Conservation (phyloP, 2,329 filamentous ascomycete genomes). For the Pseudogymnoascus verrucosus region DNA sequence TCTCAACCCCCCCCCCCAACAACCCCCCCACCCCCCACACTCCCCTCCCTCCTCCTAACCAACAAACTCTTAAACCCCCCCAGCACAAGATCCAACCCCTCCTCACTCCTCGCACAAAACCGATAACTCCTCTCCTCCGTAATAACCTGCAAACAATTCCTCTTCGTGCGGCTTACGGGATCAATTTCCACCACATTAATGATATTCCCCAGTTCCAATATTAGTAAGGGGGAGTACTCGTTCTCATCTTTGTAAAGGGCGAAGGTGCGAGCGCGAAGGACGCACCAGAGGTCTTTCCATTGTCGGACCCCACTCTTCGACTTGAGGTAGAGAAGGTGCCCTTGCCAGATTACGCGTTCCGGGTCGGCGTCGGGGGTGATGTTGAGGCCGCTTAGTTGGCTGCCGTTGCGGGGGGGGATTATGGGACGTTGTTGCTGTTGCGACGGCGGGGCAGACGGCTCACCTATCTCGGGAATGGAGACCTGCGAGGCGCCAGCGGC, state of each 20-base stretch:
- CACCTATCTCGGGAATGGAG: slow-evolving; percentile 24
- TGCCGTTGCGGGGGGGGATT: slow-evolving; percentile 44
- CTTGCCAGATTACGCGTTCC: slow-evolving; percentile 89
- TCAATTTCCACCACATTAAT: slow-evolving; percentile 92
- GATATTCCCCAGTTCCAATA: slow-evolving; percentile 69
- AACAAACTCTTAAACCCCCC: slow-evolving; percentile 86
- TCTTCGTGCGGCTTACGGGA: slow-evolving; percentile 74
- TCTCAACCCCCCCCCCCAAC: background rate
- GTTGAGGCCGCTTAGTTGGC: slow-evolving; percentile 52
- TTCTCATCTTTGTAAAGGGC: slow-evolving; percentile 88
- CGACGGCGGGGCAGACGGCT: slow-evolving; percentile 24
- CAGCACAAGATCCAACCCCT: slow-evolving; percentile 72
- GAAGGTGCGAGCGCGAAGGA: slow-evolving; percentile 75
- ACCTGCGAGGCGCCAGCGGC: slow-evolving; percentile 28
- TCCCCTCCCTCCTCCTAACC: slow-evolving; percentile 54
- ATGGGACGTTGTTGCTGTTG: slow-evolving; percentile 28
- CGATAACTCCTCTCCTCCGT: slow-evolving; percentile 81
- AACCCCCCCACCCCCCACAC: background rate
- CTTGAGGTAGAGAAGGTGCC: slow-evolving; percentile 77
- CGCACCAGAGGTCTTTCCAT: slow-evolving; percentile 93
- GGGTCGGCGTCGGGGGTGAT: slow-evolving; percentile 51
- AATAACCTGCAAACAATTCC: slow-evolving; percentile 84
- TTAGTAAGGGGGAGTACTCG: slow-evolving; percentile 80
- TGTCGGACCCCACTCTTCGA: slow-evolving; percentile 71
- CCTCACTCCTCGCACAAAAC: slow-evolving; percentile 72